These are phyloP conservation scores for Suillus sp. DNA, from an alignment of 768 basidiomycete genomes.

Conservation along the genomic window DNA sequence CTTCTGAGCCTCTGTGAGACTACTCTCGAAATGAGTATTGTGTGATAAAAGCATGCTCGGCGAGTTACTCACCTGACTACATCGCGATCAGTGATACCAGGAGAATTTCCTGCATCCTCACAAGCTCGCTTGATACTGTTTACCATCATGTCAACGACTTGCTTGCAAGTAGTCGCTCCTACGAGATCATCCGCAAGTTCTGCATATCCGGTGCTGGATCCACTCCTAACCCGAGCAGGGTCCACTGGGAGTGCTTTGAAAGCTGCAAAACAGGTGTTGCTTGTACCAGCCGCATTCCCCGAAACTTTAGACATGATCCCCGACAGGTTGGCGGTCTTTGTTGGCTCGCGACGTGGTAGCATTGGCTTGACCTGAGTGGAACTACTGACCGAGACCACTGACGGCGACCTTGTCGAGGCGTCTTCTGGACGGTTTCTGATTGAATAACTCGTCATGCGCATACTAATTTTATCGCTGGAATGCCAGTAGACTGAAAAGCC, in stretches of 20 bases:
- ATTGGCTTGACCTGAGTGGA: conserved; percentile 1
- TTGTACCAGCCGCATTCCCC: conserved; percentile 35
- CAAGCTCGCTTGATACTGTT: conserved; percentile 71
- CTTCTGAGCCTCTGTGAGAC: conserved; percentile 79
- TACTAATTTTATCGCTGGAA: conserved; percentile 62
- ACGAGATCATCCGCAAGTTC: conserved; percentile 64
- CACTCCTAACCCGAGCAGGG: conserved; percentile 49
- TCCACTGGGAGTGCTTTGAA: conserved; percentile 83
- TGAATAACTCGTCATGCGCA: conserved; percentile 84
- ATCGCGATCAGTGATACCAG: conserved; percentile 57
- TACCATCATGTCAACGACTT: conserved; percentile 76
- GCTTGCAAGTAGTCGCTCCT: conserved; percentile 67
- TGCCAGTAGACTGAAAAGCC: conserved; percentile 87
- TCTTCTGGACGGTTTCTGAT: conserved; percentile 65
- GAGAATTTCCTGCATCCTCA: conserved; percentile 53
- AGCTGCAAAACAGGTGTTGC: conserved; percentile 59
- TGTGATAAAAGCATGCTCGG: neutral
- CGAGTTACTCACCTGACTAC: conserved; percentile 67
- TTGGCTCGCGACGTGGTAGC: conserved; percentile 11
- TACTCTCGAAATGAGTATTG: conserved; percentile 31
- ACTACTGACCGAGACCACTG: neutral
- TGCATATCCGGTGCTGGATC: conserved; percentile 43
- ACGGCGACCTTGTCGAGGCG: conserved; percentile 4
- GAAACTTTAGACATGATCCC: conserved; percentile 40
- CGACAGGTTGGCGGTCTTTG: conserved; percentile 25